phyloP scores from a whole-genome alignment of 192 early-diverging fungal genomes.

The Coemansia biformis region DNA sequence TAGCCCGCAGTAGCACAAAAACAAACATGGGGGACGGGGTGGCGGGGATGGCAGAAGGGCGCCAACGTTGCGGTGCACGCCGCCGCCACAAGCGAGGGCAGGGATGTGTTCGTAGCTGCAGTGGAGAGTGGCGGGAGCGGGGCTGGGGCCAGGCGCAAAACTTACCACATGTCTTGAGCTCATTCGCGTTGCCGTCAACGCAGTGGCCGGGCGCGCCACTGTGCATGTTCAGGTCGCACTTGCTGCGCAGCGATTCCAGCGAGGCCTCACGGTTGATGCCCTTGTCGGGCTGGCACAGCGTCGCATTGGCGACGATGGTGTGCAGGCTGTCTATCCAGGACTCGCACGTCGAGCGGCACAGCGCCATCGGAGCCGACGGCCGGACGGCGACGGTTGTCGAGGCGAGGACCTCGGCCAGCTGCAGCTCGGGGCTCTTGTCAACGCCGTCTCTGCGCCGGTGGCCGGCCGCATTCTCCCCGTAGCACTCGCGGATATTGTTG shows the following conservation, averaged over 20 bases:
- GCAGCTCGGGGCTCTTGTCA: conserved; percentile 15
- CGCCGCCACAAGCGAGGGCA: no score
- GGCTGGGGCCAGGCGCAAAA: neutral
- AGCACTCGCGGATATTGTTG: conserved; percentile 40
- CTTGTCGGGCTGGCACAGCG: conserved; percentile 31
- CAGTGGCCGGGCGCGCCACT: conserved; percentile 31
- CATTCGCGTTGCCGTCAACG: conserved; percentile 41
- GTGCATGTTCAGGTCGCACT: conserved; percentile 27
- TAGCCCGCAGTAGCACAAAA: no score
- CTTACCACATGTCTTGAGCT: conserved; percentile 51
- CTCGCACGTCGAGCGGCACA: conserved; percentile 42
- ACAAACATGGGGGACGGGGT: no score
- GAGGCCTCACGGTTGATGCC: conserved; percentile 42
- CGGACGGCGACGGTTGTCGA: conserved; percentile 12
- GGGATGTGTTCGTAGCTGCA: neutral
- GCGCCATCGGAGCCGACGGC: conserved; percentile 19
- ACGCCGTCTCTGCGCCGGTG: conserved; percentile 10
- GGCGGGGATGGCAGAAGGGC: no score
- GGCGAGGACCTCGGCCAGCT: conserved; percentile 31
- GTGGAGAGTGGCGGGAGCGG: neutral
- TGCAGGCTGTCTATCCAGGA: conserved; percentile 40
- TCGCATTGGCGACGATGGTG: conserved; percentile 32
- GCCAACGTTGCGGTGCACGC: no score
- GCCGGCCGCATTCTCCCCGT: conserved; percentile 8
- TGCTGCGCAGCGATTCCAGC: conserved; percentile 34